Percentiles rank a stretch among this genome's conserved stretches.
Evolutionary conservation across 2,329 filamentous ascomycete species (phyloP).

Genomic region (Diaporthe velutina): DNA sequence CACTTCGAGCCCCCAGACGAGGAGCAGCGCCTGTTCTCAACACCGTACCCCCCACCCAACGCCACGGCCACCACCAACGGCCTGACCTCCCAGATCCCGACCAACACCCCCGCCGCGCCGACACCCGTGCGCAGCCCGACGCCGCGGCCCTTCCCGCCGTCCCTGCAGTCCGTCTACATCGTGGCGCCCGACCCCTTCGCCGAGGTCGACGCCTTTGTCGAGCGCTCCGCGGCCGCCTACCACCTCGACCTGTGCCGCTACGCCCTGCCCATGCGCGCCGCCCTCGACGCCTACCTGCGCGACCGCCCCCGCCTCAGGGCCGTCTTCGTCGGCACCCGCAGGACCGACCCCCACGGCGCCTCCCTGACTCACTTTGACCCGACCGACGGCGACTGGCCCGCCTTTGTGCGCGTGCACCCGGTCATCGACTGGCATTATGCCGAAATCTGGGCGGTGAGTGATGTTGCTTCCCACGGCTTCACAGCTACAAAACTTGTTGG

Average conservation of each 20-base stretch:
- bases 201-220: constrained; percentile 89
- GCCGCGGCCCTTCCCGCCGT: constrained; percentile 52
- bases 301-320: constrained; percentile 76
- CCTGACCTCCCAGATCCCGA: constrained; percentile 33
- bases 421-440: constrained; percentile 98
- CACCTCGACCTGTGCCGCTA: constrained; percentile 83
- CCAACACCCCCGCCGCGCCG: constrained; percentile 37
- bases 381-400: constrained; percentile 91
- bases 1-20: constrained; percentile 45
- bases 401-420: constrained; percentile 92
- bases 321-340: constrained; percentile 87
- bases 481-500: too few relatives aligned
- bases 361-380: constrained; percentile 84
- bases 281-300: constrained; percentile 81
- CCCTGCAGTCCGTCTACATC: constrained; percentile 88
- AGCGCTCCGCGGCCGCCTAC: constrained; percentile 74
- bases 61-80: constrained; percentile 6
- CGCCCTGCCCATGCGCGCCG: constrained; percentile 82
- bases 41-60: constrained; percentile 44
- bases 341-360: constrained; percentile 92
- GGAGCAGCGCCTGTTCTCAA: constrained; percentile 41
- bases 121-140: constrained; percentile 36
- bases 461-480: too few relatives aligned
- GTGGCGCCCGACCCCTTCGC: constrained; percentile 86
- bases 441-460: constrained; percentile 91